These are phyloP conservation scores for Mucuna pruriens DNA, from an alignment of 306 rosid species.

Conservation along the genomic window DNA sequence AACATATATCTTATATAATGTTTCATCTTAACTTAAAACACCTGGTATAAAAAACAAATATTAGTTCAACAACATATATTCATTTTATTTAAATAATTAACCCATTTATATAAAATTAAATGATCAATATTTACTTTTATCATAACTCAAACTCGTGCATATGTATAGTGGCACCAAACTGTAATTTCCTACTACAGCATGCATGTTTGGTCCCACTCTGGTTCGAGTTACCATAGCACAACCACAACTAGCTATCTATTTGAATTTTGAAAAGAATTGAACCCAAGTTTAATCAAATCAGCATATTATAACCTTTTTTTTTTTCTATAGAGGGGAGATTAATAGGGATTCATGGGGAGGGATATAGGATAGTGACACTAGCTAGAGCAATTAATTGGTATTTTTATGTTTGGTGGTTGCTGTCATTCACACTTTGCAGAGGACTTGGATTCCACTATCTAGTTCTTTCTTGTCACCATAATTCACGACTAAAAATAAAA, in stretches of 20 bases:
- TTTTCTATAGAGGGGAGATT: background rate
- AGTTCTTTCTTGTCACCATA: conserved; percentile 32
- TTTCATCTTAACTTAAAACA: background rate
- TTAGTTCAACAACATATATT: too few species aligned
- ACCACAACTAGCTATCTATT: background rate
- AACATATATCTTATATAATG: background rate
- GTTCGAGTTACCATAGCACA: conserved; percentile 30
- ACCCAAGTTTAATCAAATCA: conserved; percentile 14
- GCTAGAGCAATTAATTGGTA: conserved; percentile 39
- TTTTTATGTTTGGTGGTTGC: conserved; percentile 48
- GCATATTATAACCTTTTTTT: background rate
- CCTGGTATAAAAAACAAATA: background rate
- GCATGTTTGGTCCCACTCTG: conserved; percentile 54
- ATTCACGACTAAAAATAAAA: conserved; percentile 14
- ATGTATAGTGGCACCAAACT: background rate
- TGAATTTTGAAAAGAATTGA: conserved; percentile 26
- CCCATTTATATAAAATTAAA: background rate
- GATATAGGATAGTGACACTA: conserved; percentile 46
- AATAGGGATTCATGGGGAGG: conserved; percentile 33
- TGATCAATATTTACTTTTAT: background rate
- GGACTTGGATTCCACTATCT: conserved; percentile 48
- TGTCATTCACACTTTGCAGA: conserved; percentile 42
- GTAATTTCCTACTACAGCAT: conserved; percentile 41
- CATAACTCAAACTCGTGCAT: background rate
- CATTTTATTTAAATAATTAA: too few species aligned